These are phyloP conservation scores for Capronia coronata DNA, from an alignment of 2,329 filamentous ascomycete genomes.

Conservation along the genomic window DNA sequence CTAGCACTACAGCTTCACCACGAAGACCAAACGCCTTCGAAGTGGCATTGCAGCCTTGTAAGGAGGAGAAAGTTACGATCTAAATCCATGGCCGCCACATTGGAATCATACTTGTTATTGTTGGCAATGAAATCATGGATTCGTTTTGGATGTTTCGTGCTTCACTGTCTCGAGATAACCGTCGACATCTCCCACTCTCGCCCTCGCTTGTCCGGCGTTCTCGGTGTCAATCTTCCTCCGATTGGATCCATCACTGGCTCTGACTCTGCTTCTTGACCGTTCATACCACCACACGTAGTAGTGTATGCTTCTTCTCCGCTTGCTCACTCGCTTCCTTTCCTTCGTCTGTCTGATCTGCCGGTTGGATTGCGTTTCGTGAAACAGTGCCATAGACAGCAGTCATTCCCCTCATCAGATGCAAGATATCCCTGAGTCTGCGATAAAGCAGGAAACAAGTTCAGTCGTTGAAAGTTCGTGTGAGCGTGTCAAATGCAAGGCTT, in stretches of 20 bases:
- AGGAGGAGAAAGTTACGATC: too few relatives aligned
- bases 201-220: not conserved
- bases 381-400: slow-evolving; percentile 1
- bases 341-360: slow-evolving; percentile 7
- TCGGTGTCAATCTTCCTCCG: not conserved
- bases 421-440: not conserved
- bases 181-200: not conserved
- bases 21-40: too few relatives aligned
- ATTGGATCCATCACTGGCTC: not conserved
- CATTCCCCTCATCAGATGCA: slow-evolving; percentile 8
- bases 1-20: too few relatives aligned
- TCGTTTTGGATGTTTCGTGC: not conserved
- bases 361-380: slow-evolving; percentile 6
- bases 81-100: too few relatives aligned
- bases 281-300: not conserved
- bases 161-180: not conserved
- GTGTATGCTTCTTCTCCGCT: not conserved
- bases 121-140: not conserved
- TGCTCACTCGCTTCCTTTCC: slow-evolving; percentile 7
- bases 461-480: not conserved
- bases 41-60: too few relatives aligned
- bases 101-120: too few relatives aligned
- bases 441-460: not conserved
- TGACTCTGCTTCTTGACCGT: not conserved
- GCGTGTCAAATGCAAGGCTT: slow-evolving; percentile 1